Evolutionary conservation across 2,329 filamentous ascomycete species (phyloP), one percentile per base, ranked within the genome.

Genomic region (Cladophialophora exuberans): DNA sequence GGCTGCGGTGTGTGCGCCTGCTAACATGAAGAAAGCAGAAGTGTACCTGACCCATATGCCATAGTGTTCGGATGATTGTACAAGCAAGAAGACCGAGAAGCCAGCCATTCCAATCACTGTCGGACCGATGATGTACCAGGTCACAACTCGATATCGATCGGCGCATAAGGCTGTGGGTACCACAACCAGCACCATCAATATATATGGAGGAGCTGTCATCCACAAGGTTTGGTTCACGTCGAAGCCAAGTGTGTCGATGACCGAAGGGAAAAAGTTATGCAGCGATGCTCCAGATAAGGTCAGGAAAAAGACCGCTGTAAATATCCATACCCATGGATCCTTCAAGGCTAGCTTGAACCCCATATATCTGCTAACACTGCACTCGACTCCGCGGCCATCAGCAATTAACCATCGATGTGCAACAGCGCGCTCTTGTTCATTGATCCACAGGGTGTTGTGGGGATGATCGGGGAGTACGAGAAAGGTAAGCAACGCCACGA

Each of bases 241-340:
- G 65, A 83, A 87, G 0, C 82, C 79, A 2, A 90, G 79, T 5
- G 85, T 87, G 54, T 78, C 74, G 43, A 90, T 86, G 51, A 91
- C 85, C 0, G 86, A 87, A 0, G 84, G 84, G 70, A 87, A 86
- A 74, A 87, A 88, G 68, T 85, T 86, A 38, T 82, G 86, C 13
- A 87, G 82, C 0, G 75, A 74, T 55, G 80, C 79, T 1, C 79
- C 78, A 1, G 76, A 77, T 10, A 82, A 67, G 17, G 43, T 13
- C 13, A 46, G 20, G 31, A 59, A 23, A 25, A 26, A 52, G 33
- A 57, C 56, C 18, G 44, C 28, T 17, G 41, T 35, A 41, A 78
- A 69, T 10, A 76, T 62, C 64, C 73, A 77, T 4, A 78, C 65
- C 48, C 73, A 70, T n/a, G 51, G 56, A 42, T 64, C 60, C 9